Evolutionary conservation across 306 rosid species (phyloP), one percentile per base, ranked within the genome.

Genomic region (Echinosophora koreensis): DNA sequence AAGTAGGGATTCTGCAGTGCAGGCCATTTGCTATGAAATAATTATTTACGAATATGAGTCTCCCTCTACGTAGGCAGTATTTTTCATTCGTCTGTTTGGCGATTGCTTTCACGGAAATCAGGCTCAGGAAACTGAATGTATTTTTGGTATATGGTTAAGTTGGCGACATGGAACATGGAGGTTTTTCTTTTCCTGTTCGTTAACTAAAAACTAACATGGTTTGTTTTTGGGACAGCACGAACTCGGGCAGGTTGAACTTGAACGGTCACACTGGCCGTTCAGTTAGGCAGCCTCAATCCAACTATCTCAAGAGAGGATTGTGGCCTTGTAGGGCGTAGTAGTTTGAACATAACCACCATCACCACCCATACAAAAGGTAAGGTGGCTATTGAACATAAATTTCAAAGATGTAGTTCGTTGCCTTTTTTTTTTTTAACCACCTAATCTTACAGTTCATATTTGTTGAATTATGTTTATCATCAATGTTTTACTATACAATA

Each of bases 1-100:
- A 61, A 54, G 52, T 80, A 83, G 82, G 78, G 84, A 58, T 84
- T 72, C 51, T 69, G 85, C 81, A 73, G 79, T 64, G 85, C 81
- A 73, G n/a, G n/a, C n/a, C n/a, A n/a, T n/a, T n/a, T n/a, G n/a
- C n/a, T n/a, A n/a, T n/a, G n/a, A n/a, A 65, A 77, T 80, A 35
- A 75, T 83, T 74, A 60, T 78, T 77, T 41, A 77, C 30, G 46
- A 61, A 42, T 57, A 10, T 38, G 70, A 77, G 84, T 75, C 81
- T 11, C 35, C 68, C 10, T 66, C 71, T 71, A 54, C 74, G 17
- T 79, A 44, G 84, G 79, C 68, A 17, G 84, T 72, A 7, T 49
- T 78, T 82, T 74, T 77, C 72, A 54, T 66, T 73, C 39, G 15
- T 37, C 22, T 49, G 50, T 66, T 51, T 27, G 74, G 70, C 9